phyloP scores from a whole-genome alignment of 108 stramenopile species.

The Fragilaria crotonensis region DNA sequence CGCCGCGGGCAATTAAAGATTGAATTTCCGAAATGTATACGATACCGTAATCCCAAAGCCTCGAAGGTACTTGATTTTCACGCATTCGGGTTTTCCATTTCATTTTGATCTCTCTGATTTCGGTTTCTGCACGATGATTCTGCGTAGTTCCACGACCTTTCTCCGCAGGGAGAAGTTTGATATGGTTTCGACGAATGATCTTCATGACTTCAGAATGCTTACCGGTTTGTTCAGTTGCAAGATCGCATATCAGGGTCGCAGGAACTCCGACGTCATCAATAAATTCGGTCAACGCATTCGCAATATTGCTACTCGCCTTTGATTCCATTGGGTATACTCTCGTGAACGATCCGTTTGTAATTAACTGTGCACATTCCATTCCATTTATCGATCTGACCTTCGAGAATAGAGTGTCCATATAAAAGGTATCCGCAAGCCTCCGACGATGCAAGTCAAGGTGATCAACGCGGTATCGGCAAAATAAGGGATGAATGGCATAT shows the following conservation, averaged over 20 bases:
- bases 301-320: not conserved
- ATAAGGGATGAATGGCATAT: constrained; percentile 5
- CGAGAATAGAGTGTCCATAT: not conserved
- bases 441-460: constrained; percentile 10
- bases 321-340: constrained; percentile 3
- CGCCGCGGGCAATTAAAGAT: not conserved
- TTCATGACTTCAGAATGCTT: constrained; percentile 11
- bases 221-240: constrained; percentile 9
- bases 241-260: constrained; percentile 4
- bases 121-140: not conserved
- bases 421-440: constrained; percentile 4
- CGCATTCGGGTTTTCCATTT: not conserved
- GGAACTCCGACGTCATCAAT: constrained; percentile 20
- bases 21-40: constrained; percentile 5
- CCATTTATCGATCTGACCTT: not conserved
- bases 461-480: constrained; percentile 16
- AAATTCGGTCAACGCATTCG: not conserved
- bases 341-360: constrained; percentile 1
- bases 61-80: not conserved
- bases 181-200: not conserved
- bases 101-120: not conserved
- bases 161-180: constrained; percentile 7
- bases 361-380: not conserved
- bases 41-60: constrained; percentile 25
- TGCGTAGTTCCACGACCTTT: not conserved